Base-by-base conservation (phyloP, 164 flowering plant genomes). In the Liriodendron chinense region DNA sequence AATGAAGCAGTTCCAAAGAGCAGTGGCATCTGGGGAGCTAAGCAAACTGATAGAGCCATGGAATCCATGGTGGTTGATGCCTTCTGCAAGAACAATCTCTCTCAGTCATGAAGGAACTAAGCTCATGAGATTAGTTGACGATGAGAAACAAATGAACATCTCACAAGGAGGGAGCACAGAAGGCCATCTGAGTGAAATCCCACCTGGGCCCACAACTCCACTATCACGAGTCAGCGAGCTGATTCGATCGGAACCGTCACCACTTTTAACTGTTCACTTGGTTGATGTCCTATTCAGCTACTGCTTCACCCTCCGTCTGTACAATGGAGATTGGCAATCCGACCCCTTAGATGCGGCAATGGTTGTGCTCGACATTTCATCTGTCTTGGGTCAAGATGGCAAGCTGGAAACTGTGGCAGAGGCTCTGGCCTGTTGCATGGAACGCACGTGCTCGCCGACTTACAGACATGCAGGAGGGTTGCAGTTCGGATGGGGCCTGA, bases 11-110 rank as follows among this genome's bases (percentile, higher is more conserved):
- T 92, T 91, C 75, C 87, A 81, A 77, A 87, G 94, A 79, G 97
- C 97, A 22, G 68, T 96, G 66, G 94, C 93, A 79, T 89, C 97
- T 47, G 99, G 98, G 49, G 96, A 94, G 78, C 84, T 96, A 56
- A 87, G 97, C 85, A 96, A 86, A 80, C 80, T 94, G 89, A 94
- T 96, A 43, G 81, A 89, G 74, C 97, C 97, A 20, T 96, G 99
- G 98, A 89, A 87, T 5, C 98, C 99, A 26, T 94, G 98, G 99
- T 96, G 99, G 99, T 25, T 82, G 73, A 90, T 81, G 76, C 90
- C 93, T 76, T 85, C 93, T 72, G 95, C 98, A 43, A 82, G 83
- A 71, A 80, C 75, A 69, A 76, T 96, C 13, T 78, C 83, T 65
- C 90, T 94, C 24, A 83, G 92, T 77, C 78, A 68, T 48, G 90